Base-by-base conservation (phyloP, 1,139 yeast species). In the Lodderomyces theae region DNA sequence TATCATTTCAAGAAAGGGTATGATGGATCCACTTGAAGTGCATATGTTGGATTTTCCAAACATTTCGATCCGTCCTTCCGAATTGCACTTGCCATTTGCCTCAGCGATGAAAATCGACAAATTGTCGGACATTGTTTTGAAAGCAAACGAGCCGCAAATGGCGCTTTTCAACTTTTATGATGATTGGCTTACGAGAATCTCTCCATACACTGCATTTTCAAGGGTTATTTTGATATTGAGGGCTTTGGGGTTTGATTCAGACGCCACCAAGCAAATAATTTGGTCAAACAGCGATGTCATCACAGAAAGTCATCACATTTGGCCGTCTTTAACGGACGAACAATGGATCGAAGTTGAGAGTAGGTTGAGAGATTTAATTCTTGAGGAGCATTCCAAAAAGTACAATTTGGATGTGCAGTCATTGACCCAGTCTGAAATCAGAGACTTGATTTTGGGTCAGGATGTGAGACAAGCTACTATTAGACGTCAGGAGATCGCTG, bases 1-100 rank as follows among this genome's bases (percentile, higher is more conserved):
- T 44, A 86, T 92, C 57, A 90, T 87, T 9, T 86, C 97, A 0
- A 72, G 97, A 52, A 87, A 86, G 55, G 96, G 96, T 17, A 85
- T 92, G 74, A 61, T 86, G 48, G 98, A 94, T 67, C 98, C 99
- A 2, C 66, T 94, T 41, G 97, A 90, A 54, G 97, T 89, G 30
- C 98, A 92, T 54, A 86, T 92, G 95, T 75, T 92, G 45, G 98
- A 94, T 60, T 92, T 90, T 70, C 97, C 97, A 16, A 89, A 89
- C 58, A 83, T 90, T 41, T 77, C 95, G 0, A 85, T 92, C 31
- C 77, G 97, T 43, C 89, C 95, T 1, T 85, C 96, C 0, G 97
- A 92, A 59, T 70, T 94, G 46, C 85, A 83, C 51, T 66, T 94
- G 46, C 98, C 99, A 12, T 92, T 94, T 69, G 85, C 85, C 18